Conservation (phyloP, 768 basidiomycete genomes). For the Tricholomella constricta region DNA sequence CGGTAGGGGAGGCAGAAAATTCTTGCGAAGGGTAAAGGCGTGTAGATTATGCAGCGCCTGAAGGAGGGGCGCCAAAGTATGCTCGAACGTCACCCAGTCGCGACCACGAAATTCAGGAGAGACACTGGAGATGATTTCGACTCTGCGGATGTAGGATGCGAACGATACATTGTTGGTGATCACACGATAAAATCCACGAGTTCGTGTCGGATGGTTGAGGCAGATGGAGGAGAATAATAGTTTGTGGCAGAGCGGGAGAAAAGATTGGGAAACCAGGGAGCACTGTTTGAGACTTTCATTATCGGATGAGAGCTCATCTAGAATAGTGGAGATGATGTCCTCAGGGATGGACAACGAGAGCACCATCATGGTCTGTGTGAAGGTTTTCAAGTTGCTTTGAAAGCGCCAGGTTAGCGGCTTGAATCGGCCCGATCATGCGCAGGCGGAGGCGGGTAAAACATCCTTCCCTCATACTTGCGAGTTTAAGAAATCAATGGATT, state of each 20-base stretch:
- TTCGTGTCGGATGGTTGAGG: constrained; percentile 1
- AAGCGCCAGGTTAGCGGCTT: too few species aligned
- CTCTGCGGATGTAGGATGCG: constrained; percentile 1
- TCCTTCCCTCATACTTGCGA: too few species aligned
- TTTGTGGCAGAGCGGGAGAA: not conserved
- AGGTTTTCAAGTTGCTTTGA: too few species aligned
- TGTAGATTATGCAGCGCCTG: constrained; percentile 12
- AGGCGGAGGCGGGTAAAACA: too few species aligned
- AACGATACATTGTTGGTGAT: not conserved
- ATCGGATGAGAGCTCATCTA: constrained; percentile 5
- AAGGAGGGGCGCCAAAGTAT: constrained; percentile 13
- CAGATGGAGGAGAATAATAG: constrained; percentile 1
- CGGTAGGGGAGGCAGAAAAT: not conserved
- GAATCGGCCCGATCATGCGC: too few species aligned
- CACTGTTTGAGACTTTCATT: not conserved
- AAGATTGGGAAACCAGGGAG: constrained; percentile 7
- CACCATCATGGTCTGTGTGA: too few species aligned
- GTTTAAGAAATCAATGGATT: too few species aligned
- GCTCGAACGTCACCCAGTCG: constrained; percentile 16
- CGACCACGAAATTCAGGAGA: constrained; percentile 8
- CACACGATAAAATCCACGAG: not conserved
- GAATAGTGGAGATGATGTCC: too few species aligned
- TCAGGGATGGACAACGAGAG: constrained; percentile 1
- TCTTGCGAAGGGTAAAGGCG: constrained; percentile 5
- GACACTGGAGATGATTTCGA: not conserved